Percentiles rank a stretch among this genome's conserved stretches.
These are phyloP conservation scores for Phytophthora aleatoria DNA, from an alignment of 352 stramenopile species.

Conservation along the genomic window DNA sequence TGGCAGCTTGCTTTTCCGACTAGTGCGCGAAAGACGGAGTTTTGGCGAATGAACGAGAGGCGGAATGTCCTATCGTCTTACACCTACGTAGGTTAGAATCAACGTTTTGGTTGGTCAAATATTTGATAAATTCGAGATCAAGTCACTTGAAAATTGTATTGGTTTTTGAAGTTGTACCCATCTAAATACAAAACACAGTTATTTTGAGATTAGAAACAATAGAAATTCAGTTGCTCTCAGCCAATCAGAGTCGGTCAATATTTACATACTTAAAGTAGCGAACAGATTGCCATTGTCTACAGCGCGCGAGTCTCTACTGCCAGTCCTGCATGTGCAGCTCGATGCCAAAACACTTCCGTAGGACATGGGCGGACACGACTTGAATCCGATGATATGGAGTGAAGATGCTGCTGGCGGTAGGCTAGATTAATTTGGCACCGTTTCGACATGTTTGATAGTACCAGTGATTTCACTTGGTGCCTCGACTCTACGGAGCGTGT, in stretches of 20 bases:
- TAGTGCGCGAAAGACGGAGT: background rate
- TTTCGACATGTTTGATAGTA: background rate
- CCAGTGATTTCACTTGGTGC: background rate
- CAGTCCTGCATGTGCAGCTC: too few species aligned
- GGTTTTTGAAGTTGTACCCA: too few species aligned
- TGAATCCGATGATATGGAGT: background rate
- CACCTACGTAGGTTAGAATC: too few species aligned
- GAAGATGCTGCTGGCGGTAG: slow-evolving; percentile 11
- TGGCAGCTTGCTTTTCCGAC: background rate
- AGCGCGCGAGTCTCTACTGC: too few species aligned
- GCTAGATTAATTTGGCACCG: slow-evolving; percentile 11
- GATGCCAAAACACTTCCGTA: too few species aligned
- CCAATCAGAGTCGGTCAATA: background rate
- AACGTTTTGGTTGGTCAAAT: background rate
- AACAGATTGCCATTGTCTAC: background rate
- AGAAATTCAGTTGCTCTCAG: background rate
- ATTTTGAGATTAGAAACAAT: background rate
- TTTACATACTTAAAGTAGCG: too few species aligned
- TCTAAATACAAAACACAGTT: background rate
- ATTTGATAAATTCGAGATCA: too few species aligned
- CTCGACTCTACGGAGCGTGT: slow-evolving; percentile 19
- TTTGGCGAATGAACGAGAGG: slow-evolving; percentile 19
- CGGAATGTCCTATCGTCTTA: background rate
- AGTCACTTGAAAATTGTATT: too few species aligned
- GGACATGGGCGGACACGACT: too few species aligned